These are phyloP conservation scores for Hansenula lynferdii DNA, from an alignment of 1,139 yeast genomes.

Conservation along the genomic window DNA sequence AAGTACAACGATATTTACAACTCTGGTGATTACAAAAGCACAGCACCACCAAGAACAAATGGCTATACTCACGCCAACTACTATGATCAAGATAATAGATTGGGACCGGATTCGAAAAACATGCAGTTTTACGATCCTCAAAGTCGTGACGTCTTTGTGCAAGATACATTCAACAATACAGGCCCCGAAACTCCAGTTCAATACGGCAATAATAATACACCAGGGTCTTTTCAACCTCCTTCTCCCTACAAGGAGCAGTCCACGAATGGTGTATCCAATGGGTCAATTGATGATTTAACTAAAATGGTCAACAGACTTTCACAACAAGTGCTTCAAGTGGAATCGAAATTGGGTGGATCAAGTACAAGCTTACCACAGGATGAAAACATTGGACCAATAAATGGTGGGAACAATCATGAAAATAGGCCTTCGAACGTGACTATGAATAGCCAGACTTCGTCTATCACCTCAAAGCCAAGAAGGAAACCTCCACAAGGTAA, in stretches of 20 bases:
- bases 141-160: neutral
- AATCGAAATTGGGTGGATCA: conserved; percentile 14
- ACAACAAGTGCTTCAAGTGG: conserved; percentile 20
- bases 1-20: neutral
- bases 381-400: neutral
- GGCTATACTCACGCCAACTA: neutral
- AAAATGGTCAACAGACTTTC: conserved; percentile 31
- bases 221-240: conserved; percentile 1
- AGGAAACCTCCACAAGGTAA: conserved; percentile 7
- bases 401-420: conserved; percentile 1
- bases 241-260: neutral
- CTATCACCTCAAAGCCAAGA: conserved; percentile 3
- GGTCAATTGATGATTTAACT: conserved; percentile 15
- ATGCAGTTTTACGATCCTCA: neutral
- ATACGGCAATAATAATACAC: neutral
- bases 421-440: neutral
- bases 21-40: neutral
- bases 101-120: no score
- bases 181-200: neutral
- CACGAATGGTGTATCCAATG: neutral
- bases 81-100: neutral
- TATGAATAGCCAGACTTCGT: neutral
- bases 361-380: neutral
- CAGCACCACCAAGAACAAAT: conserved; percentile 1
- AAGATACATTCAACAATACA: neutral